Evolutionary conservation across 441 rosid genomes (phyloP).

Genomic region (Aquilaria agallochum): DNA sequence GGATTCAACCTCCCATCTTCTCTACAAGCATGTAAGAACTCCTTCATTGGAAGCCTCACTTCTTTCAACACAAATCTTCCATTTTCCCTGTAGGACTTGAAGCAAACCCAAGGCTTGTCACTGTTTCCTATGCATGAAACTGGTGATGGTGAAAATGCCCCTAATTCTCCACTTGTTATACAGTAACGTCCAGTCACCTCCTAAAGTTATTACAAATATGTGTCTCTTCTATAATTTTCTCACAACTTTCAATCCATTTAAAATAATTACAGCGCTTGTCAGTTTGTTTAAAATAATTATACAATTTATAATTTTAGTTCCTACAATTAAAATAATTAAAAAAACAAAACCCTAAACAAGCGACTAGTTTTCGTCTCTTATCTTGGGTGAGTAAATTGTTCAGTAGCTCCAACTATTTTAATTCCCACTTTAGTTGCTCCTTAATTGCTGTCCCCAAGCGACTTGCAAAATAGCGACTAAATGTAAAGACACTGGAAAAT

Average conservation of each 20-base stretch:
- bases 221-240: constrained; percentile 4
- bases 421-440: too few species aligned
- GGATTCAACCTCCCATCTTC: constrained; percentile 52
- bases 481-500: too few species aligned
- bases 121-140: constrained; percentile 54
- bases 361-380: too few species aligned
- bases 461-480: too few species aligned
- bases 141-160: constrained; percentile 50
- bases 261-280: too few species aligned
- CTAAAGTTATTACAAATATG: constrained; percentile 26
- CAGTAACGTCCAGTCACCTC: constrained; percentile 2
- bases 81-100: constrained; percentile 68
- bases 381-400: too few species aligned
- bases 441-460: too few species aligned
- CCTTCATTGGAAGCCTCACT: constrained; percentile 67
- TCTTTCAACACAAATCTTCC: constrained; percentile 84
- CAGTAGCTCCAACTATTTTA: too few species aligned
- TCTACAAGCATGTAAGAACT: constrained; percentile 68
- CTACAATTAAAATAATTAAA: too few species aligned
- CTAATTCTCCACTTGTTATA: constrained; percentile 15
- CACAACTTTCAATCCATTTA: not conserved
- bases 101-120: constrained; percentile 68
- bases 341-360: too few species aligned
- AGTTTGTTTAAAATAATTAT: too few species aligned
- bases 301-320: too few species aligned